Conservation (phyloP, 2,329 filamentous ascomycete genomes). For the Cordyceps javanica region DNA sequence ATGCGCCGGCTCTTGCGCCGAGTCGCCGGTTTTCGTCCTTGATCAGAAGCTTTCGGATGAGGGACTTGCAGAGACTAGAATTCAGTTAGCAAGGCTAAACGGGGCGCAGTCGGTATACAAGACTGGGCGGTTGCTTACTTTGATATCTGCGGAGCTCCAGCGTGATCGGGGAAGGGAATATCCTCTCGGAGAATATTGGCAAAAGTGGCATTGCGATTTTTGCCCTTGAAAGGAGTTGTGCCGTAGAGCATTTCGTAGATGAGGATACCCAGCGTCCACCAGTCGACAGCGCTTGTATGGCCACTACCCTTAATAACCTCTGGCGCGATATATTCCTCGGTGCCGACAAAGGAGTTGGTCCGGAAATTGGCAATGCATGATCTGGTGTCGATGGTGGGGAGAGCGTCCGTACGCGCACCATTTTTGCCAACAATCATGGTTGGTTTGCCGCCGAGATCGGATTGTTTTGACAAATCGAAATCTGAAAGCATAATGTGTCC, state of each 20-base stretch:
- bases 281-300: conserved; percentile 96
- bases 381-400: conserved; percentile 97
- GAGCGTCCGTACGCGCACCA: conserved; percentile 75
- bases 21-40: conserved; percentile 94
- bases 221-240: conserved; percentile 97
- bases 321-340: conserved; percentile 97
- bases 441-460: conserved; percentile 87
- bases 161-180: conserved; percentile 89
- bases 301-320: conserved; percentile 99
- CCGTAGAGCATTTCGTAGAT: conserved; percentile 99
- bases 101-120: background rate
- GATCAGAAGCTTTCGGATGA: conserved; percentile 94
- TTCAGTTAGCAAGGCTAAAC: conserved; percentile 17
- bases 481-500: conserved; percentile 99
- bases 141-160: conserved; percentile 76
- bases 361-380: conserved; percentile 98
- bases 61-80: conserved; percentile 81
- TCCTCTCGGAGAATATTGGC: conserved; percentile 95
- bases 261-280: conserved; percentile 97
- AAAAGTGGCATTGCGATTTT: conserved; percentile 97
- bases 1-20: conserved; percentile 88
- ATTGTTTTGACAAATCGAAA: conserved; percentile 97
- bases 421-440: conserved; percentile 96
- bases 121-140: conserved; percentile 56
- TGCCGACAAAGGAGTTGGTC: conserved; percentile 97